These are phyloP conservation scores for Globisporangium canariense DNA, from an alignment of 352 stramenopile genomes.

Conservation along the genomic window DNA sequence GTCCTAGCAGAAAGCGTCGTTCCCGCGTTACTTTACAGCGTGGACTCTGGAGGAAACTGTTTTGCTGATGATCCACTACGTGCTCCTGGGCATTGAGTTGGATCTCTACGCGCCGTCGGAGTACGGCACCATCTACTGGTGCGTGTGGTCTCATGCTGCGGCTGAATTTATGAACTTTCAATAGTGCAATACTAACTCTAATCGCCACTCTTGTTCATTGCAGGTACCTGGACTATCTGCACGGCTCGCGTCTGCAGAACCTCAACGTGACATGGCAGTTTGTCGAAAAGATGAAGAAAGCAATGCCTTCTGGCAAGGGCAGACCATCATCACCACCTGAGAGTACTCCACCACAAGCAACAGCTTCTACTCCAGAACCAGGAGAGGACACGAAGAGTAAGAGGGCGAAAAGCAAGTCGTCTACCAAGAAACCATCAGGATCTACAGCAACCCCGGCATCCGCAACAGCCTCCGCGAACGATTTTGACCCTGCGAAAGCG, in stretches of 20 bases:
- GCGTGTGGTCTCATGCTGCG: slow-evolving; percentile 12
- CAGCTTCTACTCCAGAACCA: neutral
- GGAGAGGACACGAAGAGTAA: slow-evolving; percentile 9
- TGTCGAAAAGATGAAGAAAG: slow-evolving; percentile 77
- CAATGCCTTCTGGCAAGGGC: slow-evolving; percentile 28
- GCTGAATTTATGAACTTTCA: neutral
- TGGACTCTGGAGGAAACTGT: slow-evolving; percentile 77
- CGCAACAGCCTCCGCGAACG: slow-evolving; percentile 4
- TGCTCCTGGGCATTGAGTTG: slow-evolving; percentile 69
- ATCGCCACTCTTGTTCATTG: neutral
- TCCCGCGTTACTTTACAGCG: slow-evolving; percentile 79
- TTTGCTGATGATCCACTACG: slow-evolving; percentile 78
- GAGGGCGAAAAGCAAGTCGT: slow-evolving; percentile 22
- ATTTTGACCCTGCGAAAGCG: slow-evolving; percentile 44
- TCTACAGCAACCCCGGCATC: slow-evolving; percentile 2
- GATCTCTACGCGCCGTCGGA: slow-evolving; percentile 76
- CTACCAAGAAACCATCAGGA: slow-evolving; percentile 24
- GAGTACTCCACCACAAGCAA: neutral
- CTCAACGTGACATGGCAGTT: slow-evolving; percentile 78
- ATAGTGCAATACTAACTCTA: neutral
- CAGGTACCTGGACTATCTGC: slow-evolving; percentile 84
- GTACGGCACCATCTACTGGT: slow-evolving; percentile 77
- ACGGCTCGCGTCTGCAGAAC: slow-evolving; percentile 80
- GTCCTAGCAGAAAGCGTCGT: slow-evolving; percentile 51
- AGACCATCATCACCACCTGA: slow-evolving; percentile 2